Base-by-base conservation (phyloP, 2,329 filamentous ascomycete genomes). In the Phyllosticta ampelicida region DNA sequence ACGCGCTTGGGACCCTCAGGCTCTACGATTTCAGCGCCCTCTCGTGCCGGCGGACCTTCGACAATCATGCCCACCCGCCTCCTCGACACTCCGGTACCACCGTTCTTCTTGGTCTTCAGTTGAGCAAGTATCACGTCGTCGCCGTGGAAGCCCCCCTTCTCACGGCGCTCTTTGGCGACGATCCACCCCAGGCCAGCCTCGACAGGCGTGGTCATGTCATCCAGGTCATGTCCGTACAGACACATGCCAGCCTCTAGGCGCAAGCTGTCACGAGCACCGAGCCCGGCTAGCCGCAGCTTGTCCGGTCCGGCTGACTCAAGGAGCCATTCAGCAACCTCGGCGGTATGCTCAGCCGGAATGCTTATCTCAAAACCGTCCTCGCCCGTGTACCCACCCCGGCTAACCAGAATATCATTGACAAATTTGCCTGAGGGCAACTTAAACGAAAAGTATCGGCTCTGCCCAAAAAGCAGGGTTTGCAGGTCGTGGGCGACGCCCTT, bases 291-390 rank as follows among this genome's bases (percentile, higher is more conserved):
- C 67, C 87, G 86, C 16, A 96, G 77, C 10, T 85, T 82, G 23
- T 85, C 85, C 49, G 66, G 68, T 50, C 77, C 73, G 0, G 78
- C 77, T 29, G 81, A 76, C 48, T 79, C 71, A 52, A 96, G 80
- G 21, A 96, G 79, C 21, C 83, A 77, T 70, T 90, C 80, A 5
- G 88, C 86, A 48, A 91, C 80, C 19, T 77, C 76, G 5, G 83
- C 79, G 9, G 86, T 84, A 65, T 85, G 81, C 21, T 79, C 78
- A 0, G 82, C 80, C 0, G 86, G 83, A 66, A 96, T 87, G 48
- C 89, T 94, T 67, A 99, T 89, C 76, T 99, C 94, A 74, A 99
- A 99, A 49, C 94, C 94, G 72, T 99, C 94, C 77, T 99, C 94
- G 61, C 94, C 94, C 0, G 94, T 99, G 77, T 99, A 99, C 4